Evolutionary conservation across 2,329 filamentous ascomycete genomes (phyloP).

Genomic region (Colletotrichum magnum): DNA sequence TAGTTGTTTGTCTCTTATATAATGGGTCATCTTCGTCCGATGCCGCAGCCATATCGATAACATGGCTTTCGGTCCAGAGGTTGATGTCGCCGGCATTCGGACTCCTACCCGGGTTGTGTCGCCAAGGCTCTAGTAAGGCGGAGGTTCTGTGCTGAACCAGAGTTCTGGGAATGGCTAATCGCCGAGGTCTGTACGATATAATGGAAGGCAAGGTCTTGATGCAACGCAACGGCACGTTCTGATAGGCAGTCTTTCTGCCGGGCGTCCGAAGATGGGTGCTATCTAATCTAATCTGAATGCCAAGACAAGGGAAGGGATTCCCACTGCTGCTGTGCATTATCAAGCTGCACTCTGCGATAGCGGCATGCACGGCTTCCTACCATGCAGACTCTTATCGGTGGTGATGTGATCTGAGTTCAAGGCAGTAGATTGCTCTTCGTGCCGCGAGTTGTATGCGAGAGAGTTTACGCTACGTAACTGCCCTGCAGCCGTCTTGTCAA

Average conservation of each 20-base stretch:
- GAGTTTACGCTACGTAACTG: background rate
- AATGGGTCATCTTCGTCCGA: background rate
- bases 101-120: background rate
- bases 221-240: background rate
- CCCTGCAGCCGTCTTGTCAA: too few relatives aligned
- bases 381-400: background rate
- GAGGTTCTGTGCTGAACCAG: slow-evolving; percentile 2
- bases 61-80: background rate
- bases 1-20: background rate
- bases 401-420: background rate
- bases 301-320: slow-evolving; percentile 16
- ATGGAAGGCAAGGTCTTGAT: background rate
- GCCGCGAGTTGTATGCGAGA: background rate
- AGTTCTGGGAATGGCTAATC: background rate
- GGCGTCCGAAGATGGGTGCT: background rate
- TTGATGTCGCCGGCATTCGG: background rate
- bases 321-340: slow-evolving; percentile 13
- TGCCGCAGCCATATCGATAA: background rate
- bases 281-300: slow-evolving; percentile 19
- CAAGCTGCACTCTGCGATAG: slow-evolving; percentile 11
- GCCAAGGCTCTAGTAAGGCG: slow-evolving; percentile 5
- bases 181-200: background rate
- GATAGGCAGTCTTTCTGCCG: background rate
- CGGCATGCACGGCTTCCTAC: background rate
- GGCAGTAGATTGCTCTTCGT: background rate